Percentiles rank a stretch among this genome's conserved stretches.
These are phyloP conservation scores for Cubamyces lactineus DNA, from an alignment of 768 basidiomycete species.

Conservation along the genomic window DNA sequence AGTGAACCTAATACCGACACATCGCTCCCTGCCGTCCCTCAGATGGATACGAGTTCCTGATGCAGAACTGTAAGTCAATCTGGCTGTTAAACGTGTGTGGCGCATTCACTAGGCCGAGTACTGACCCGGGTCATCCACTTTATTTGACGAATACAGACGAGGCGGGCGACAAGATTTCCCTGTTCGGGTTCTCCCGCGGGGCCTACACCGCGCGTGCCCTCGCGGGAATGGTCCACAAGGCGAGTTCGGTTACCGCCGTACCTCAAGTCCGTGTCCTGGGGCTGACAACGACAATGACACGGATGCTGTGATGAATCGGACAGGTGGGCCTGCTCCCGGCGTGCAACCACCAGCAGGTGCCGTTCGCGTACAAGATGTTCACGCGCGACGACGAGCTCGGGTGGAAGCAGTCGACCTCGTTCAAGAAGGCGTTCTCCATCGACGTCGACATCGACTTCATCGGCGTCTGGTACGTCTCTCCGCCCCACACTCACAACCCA, in stretches of 20 bases:
- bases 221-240: constrained; percentile 77
- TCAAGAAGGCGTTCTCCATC: constrained; percentile 76
- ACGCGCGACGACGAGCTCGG: constrained; percentile 56
- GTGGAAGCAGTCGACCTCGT: constrained; percentile 65
- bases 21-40: neutral
- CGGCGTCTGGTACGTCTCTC: constrained; percentile 62
- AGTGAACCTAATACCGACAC: neutral
- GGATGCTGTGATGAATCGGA: neutral
- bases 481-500: neutral
- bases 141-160: constrained; percentile 44
- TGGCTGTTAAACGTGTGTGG: neutral
- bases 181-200: constrained; percentile 83
- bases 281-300: too few species aligned
- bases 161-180: constrained; percentile 71
- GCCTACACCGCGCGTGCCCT: constrained; percentile 72
- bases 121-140: neutral
- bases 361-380: constrained; percentile 81
- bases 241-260: constrained; percentile 25
- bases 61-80: constrained; percentile 64
- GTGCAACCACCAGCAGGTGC: constrained; percentile 74
- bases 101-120: neutral
- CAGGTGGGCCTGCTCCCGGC: constrained; percentile 72
- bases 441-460: constrained; percentile 75
- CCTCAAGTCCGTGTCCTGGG: too few species aligned
- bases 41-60: constrained; percentile 79